phyloP scores from a whole-genome alignment of 495 filamentous ascomycete genomes.

The Neurospora sp. region DNA sequence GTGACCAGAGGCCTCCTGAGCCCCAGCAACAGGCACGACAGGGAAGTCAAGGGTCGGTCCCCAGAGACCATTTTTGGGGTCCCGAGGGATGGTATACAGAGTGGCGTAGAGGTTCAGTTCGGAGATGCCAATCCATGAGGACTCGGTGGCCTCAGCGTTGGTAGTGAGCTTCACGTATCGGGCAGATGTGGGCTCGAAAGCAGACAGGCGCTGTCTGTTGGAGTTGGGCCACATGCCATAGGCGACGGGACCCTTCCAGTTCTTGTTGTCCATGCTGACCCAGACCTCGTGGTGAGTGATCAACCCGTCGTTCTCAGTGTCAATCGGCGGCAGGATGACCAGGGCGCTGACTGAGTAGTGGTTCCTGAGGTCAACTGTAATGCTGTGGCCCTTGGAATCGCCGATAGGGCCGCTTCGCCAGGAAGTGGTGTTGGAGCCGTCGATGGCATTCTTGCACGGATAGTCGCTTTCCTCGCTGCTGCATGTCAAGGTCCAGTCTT shows the following conservation, averaged over 20 bases:
- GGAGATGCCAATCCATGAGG: background rate
- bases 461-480: background rate
- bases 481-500: background rate
- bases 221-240: background rate
- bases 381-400: background rate
- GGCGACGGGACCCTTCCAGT: background rate
- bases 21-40: background rate
- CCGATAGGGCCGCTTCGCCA: background rate
- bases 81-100: background rate
- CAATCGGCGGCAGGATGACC: background rate
- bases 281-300: background rate
- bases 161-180: background rate
- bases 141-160: background rate
- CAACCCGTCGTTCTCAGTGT: background rate
- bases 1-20: background rate
- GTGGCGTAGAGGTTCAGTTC: background rate
- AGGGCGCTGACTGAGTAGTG: background rate
- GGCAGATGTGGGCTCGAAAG: background rate
- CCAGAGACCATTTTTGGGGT: background rate
- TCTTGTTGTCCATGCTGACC: background rate
- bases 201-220: background rate
- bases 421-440: background rate
- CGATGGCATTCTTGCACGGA: background rate
- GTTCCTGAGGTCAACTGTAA: background rate
- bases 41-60: background rate